Evolutionary conservation across 768 basidiomycete genomes (phyloP).

Genomic region (Clitopilus passeckerianus): DNA sequence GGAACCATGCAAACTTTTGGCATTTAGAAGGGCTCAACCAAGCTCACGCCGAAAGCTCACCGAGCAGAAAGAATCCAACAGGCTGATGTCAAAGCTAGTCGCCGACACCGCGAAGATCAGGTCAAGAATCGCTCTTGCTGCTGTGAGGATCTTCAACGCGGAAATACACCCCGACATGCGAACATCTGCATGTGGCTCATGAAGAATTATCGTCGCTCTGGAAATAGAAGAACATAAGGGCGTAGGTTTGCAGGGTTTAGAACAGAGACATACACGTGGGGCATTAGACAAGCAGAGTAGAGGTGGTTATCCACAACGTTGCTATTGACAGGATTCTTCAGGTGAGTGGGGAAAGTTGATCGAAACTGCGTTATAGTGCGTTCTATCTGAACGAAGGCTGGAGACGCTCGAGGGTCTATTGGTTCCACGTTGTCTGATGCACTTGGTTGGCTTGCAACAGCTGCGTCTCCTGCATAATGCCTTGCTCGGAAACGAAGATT

Average conservation of each 20-base stretch:
- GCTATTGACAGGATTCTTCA: slow-evolving; percentile 50
- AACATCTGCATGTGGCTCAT: slow-evolving; percentile 72
- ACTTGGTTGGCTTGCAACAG: slow-evolving; percentile 36
- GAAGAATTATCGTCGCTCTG: slow-evolving; percentile 66
- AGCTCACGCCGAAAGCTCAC: slow-evolving; percentile 30
- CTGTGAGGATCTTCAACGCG: slow-evolving; percentile 61
- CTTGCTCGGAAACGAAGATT: slow-evolving; percentile 61
- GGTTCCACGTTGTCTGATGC: slow-evolving; percentile 34
- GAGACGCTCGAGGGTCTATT: slow-evolving; percentile 55
- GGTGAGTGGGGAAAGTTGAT: slow-evolving; percentile 50
- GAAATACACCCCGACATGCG: slow-evolving; percentile 57
- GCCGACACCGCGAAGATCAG: slow-evolving; percentile 61
- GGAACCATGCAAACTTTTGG: slow-evolving; percentile 63
- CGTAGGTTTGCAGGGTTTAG: background rate
- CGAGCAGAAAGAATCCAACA: slow-evolving; percentile 66
- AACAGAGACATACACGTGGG: slow-evolving; percentile 26
- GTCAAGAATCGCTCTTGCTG: slow-evolving; percentile 63
- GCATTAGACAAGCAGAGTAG: slow-evolving; percentile 42
- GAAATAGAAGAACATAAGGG: slow-evolving; percentile 4
- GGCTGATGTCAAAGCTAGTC: slow-evolving; percentile 68
- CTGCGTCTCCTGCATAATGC: slow-evolving; percentile 54
- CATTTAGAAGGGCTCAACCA: background rate
- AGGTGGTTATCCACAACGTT: slow-evolving; percentile 58
- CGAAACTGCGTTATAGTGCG: slow-evolving; percentile 51
- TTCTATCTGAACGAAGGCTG: slow-evolving; percentile 62